phyloP scores from a whole-genome alignment of 768 basidiomycete genomes.

The Piloderma croceum region DNA sequence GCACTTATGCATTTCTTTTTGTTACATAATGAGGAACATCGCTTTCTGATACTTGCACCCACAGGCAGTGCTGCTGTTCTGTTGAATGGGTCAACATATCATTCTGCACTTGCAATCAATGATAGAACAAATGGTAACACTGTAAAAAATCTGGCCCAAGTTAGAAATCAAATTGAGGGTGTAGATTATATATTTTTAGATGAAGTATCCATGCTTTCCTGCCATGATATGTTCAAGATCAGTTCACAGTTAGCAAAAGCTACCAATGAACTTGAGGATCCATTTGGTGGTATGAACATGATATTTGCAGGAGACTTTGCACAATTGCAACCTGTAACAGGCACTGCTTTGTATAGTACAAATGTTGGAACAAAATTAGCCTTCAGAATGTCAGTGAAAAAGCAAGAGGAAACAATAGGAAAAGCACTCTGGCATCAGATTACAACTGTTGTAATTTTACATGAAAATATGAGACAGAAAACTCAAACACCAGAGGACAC shows the following conservation, averaged over 20 bases:
- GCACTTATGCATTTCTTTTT: slow-evolving; percentile 19
- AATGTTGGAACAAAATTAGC: no score
- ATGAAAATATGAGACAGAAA: no score
- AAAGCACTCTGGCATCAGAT: no score
- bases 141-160: slow-evolving; percentile 6
- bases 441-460: no score
- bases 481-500: no score
- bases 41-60: slow-evolving; percentile 25
- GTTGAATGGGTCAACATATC: slow-evolving; percentile 33
- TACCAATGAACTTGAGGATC: slow-evolving; percentile 10
- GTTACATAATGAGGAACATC: slow-evolving; percentile 13
- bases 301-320: slow-evolving; percentile 45
- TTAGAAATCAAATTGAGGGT: slow-evolving; percentile 29
- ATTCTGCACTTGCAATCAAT: no score
- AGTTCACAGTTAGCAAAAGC: slow-evolving; percentile 20
- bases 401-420: no score
- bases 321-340: slow-evolving; percentile 32
- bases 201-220: slow-evolving; percentile 39
- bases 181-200: no score
- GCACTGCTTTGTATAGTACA: slow-evolving; percentile 20
- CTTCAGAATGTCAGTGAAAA: no score
- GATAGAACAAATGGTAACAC: background rate
- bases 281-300: slow-evolving; percentile 35
- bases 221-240: slow-evolving; percentile 26
- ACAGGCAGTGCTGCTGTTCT: slow-evolving; percentile 29